Base-by-base conservation (phyloP, 371 early-diverging fungal genomes). In the Choanephora cucurbitarum region DNA sequence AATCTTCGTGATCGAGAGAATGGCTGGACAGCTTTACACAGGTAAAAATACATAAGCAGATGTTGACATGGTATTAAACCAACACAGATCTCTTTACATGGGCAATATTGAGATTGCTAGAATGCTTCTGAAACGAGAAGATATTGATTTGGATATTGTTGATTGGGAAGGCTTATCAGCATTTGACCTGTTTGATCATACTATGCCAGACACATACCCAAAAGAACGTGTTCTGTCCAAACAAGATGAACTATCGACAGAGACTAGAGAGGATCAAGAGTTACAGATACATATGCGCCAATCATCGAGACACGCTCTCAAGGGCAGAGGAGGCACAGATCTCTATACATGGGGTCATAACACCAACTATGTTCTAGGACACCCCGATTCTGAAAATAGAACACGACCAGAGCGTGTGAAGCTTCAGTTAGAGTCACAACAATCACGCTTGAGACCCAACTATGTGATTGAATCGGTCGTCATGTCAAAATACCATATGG, bases 321-420 rank as follows among this genome's bases (percentile, higher is more conserved):
- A 28, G 7, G 28, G 22, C 32, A 52, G 58, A 18, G 83, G 74
- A 2, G 82, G 79, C 21, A 75, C 81, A 5, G 82, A 86, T 18
- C 57, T 90, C 0, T 92, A 88, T 64, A 85, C 86, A 0, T 92
- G 91, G 91, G 92, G 92, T 21, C 67, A 76, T 39, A 92, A 92
- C 50, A 76, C 81, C 51, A 88, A 87, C 45, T 85, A 82, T 53
- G 78, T 87, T 0, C 75, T 91, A 28, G 90, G 89, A 1, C 86
- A 85, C 48, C 70, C 75, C 2, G 88, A 87, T 61, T 75, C 83
- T 14, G 87, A 88, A 52, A 80, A 86, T 62, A 72, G 89, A 31
- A 58, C 73, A 10, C 64, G 68, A 9, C 90, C 91, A 1, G 89
- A 89, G 47, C 79, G 85, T 9, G 81, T 90, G 11, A 78, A 75